Conservation (phyloP, 768 basidiomycete genomes). For the Ephemerocybe angulata region DNA sequence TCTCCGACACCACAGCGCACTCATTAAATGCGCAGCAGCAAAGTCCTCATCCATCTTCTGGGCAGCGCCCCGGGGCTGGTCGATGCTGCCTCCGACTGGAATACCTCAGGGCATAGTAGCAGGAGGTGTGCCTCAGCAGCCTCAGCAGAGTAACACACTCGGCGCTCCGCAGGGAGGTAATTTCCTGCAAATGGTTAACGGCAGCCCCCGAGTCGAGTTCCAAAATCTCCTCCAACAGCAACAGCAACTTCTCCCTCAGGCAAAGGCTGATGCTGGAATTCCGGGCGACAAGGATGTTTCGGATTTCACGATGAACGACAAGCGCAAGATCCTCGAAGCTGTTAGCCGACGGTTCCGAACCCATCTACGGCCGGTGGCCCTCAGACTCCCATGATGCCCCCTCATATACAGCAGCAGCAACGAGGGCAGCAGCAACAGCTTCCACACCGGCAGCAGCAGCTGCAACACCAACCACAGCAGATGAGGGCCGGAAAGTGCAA, state of each 20-base stretch:
- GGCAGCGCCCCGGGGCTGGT: slow-evolving; percentile 31
- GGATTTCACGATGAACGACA: slow-evolving; percentile 46
- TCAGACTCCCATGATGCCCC: slow-evolving; percentile 37
- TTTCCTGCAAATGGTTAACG: slow-evolving; percentile 37
- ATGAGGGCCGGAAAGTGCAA: slow-evolving; percentile 44
- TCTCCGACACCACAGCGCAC: slow-evolving; percentile 61
- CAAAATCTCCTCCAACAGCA: slow-evolving; percentile 37
- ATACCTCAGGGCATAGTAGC: slow-evolving; percentile 33
- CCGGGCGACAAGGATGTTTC: too few species aligned
- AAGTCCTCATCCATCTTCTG: slow-evolving; percentile 10
- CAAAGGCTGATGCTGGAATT: too few species aligned
- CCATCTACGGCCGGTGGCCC: slow-evolving; percentile 43
- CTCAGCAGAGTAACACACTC: slow-evolving; percentile 23
- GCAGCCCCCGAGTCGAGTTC: slow-evolving; percentile 43
- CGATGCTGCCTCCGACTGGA: too few species aligned
- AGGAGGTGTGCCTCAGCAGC: slow-evolving; percentile 23
- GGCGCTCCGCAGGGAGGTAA: slow-evolving; percentile 17
- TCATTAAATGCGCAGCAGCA: slow-evolving; percentile 38
- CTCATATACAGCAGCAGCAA: slow-evolving; percentile 17
- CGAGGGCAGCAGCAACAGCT: slow-evolving; percentile 17
- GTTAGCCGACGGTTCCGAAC: too few species aligned
- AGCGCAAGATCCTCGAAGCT: slow-evolving; percentile 38
- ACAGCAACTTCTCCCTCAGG: too few species aligned
- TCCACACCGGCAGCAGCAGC: slow-evolving; percentile 30
- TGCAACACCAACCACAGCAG: slow-evolving; percentile 26